Evolutionary conservation across 306 rosid genomes (phyloP).

Genomic region (Vicia villosa): DNA sequence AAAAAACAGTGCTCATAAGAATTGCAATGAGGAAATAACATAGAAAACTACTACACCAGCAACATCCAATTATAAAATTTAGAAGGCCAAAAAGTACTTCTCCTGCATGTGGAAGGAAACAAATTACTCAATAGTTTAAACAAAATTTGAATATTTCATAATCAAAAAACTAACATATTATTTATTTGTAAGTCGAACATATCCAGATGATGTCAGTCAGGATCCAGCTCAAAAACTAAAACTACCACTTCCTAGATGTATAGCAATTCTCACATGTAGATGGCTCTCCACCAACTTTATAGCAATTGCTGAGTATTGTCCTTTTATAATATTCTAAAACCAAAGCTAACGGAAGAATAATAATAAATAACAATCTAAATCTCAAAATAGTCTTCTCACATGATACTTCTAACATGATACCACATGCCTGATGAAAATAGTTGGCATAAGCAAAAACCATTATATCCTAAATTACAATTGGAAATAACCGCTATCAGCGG

Average conservation of each 20-base stretch:
- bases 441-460: slow-evolving; percentile 31
- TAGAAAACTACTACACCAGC: slow-evolving; percentile 14
- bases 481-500: slow-evolving; percentile 27
- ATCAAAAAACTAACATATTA: neutral
- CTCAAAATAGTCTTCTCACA: slow-evolving; percentile 1
- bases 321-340: slow-evolving; percentile 1
- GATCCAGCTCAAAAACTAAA: slow-evolving; percentile 23
- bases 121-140: slow-evolving; percentile 5
- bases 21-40: slow-evolving; percentile 15
- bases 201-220: slow-evolving; percentile 10
- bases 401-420: slow-evolving; percentile 19
- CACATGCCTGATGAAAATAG: neutral
- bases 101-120: slow-evolving; percentile 11
- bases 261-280: slow-evolving; percentile 7
- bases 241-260: slow-evolving; percentile 25
- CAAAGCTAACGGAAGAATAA: neutral
- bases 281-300: slow-evolving; percentile 18
- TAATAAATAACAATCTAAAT: neutral
- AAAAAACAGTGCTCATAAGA: slow-evolving; percentile 36
- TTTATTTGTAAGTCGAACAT: neutral
- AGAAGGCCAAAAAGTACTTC: slow-evolving; percentile 28
- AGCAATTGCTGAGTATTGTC: slow-evolving; percentile 1
- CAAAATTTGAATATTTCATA: slow-evolving; percentile 20
- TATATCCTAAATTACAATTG: slow-evolving; percentile 6
- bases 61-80: slow-evolving; percentile 19